phyloP scores from a whole-genome alignment of 1,139 yeast species.

The Blastobotrys malaysiensis region DNA sequence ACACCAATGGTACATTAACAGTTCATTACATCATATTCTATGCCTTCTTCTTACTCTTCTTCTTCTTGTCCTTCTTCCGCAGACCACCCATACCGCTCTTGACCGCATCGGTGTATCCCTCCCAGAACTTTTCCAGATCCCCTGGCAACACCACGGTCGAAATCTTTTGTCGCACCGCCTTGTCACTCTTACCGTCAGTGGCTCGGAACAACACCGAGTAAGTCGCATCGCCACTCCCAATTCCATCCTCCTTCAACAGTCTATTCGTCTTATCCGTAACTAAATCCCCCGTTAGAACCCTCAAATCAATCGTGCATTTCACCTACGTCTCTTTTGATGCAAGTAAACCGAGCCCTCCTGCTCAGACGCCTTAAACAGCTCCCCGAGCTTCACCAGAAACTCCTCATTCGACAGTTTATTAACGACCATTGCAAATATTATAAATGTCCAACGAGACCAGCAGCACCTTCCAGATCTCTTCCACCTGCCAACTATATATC shows the following conservation, averaged over 20 bases:
- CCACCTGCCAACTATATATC: too few relatives aligned
- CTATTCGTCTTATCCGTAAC: not conserved
- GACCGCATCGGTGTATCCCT: slow-evolving; percentile 55
- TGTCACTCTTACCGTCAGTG: slow-evolving; percentile 51
- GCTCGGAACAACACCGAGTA: slow-evolving; percentile 32
- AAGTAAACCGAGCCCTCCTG: slow-evolving; percentile 39
- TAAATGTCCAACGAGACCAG: not conserved
- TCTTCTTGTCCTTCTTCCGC: slow-evolving; percentile 60
- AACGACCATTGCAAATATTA: not conserved
- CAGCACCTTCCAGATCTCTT: not conserved
- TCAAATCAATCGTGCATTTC: not conserved
- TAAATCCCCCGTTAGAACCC: not conserved
- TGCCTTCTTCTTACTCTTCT: slow-evolving; percentile 39
- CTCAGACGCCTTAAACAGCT: slow-evolving; percentile 27
- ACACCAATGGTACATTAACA: too few relatives aligned
- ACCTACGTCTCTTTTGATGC: slow-evolving; percentile 30
- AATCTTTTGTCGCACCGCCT: slow-evolving; percentile 43
- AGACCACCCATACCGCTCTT: slow-evolving; percentile 58
- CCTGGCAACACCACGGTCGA: slow-evolving; percentile 60
- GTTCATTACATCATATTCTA: not conserved
- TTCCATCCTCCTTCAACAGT: not conserved
- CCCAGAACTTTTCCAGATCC: slow-evolving; percentile 63
- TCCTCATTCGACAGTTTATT: slow-evolving; percentile 8
- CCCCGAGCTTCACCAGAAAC: slow-evolving; percentile 29
- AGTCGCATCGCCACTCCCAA: slow-evolving; percentile 5